These are phyloP conservation scores for Didymella lethalis DNA, from an alignment of 2,329 filamentous ascomycete genomes.

Conservation along the genomic window DNA sequence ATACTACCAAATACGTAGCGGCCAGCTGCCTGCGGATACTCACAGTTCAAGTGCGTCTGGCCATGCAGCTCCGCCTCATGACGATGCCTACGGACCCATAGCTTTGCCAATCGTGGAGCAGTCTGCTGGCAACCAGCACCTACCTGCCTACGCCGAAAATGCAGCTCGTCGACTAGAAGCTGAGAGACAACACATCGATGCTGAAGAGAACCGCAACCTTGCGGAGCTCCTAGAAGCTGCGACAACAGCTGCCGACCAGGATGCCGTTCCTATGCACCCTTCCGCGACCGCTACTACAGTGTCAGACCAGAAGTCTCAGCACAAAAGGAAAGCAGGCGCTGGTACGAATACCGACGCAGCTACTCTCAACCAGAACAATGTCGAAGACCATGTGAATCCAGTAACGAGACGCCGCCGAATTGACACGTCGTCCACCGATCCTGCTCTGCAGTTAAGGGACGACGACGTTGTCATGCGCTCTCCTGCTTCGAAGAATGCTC, in stretches of 20 bases:
- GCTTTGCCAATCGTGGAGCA: slow-evolving; percentile 22
- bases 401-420: slow-evolving; percentile 34
- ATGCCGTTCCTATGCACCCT: slow-evolving; percentile 26
- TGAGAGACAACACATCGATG: slow-evolving; percentile 24
- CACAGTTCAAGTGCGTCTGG: slow-evolving; percentile 36
- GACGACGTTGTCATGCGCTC: slow-evolving; percentile 18
- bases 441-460: slow-evolving; percentile 18
- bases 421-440: slow-evolving; percentile 25
- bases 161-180: slow-evolving; percentile 22
- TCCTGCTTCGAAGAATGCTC: not conserved
- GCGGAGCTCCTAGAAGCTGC: slow-evolving; percentile 50
- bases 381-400: slow-evolving; percentile 15
- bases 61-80: slow-evolving; percentile 28
- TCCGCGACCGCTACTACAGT: slow-evolving; percentile 5
- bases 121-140: slow-evolving; percentile 24
- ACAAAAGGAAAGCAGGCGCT: slow-evolving; percentile 40
- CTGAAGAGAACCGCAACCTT: slow-evolving; percentile 45
- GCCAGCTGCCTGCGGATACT: slow-evolving; percentile 36
- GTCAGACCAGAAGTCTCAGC: slow-evolving; percentile 20
- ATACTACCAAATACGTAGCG: slow-evolving; percentile 45
- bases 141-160: slow-evolving; percentile 29
- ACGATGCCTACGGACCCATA: slow-evolving; percentile 35
- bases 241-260: slow-evolving; percentile 45
- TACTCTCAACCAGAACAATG: not conserved
- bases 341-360: slow-evolving; percentile 21